Base-by-base conservation (phyloP, 1,139 yeast genomes). In the Pichia sp. region DNA sequence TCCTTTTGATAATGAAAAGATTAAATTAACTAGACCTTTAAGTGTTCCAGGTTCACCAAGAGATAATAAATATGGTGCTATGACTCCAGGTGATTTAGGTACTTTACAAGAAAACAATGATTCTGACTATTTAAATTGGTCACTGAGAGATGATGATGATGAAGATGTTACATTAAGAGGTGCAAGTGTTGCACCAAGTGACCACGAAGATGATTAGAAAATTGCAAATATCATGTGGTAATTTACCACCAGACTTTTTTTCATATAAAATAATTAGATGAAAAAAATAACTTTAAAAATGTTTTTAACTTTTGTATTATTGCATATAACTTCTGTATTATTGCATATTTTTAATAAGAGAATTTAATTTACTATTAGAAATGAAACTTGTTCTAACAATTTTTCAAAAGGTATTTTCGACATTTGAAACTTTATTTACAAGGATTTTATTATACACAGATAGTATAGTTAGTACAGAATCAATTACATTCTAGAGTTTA, bases 41-140 rank as follows among this genome's bases (percentile, higher is more conserved):
- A 84, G 95, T 51, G 97, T 88, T 16, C 98, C 97, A 3, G 97
- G 97, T 1, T 89, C 97, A 16, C 98, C 98, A 50, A 72, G 88
- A 55, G 82, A 78, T 56, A 51, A 34, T 26, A 70, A 79, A 36
- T 73, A 76, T 36, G 83, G 87, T 18, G 68, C 80, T 57, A 89
- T 88, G 95, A 92, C 98, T 1, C 98, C 98, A 0, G 98, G 98
- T 44, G 97, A 92, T 66, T 76, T 92, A 57, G 98, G 97, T n/a
- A 83, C 96, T 13, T 73, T 92, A 59, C 97, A 88, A 67, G 98
- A 92, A 65, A 88, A 88, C 38, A 77, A 77, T 50, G 85, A 83
- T 62, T 76, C 88, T 48, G 80, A 83, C 56, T 92, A 88, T 64
- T 72, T 82, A 49, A 80, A 83, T 12, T 92, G 94, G 78, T 80